Evolutionary conservation across 345 rosid species (phyloP).

Genomic region (Iberis pinnata): DNA sequence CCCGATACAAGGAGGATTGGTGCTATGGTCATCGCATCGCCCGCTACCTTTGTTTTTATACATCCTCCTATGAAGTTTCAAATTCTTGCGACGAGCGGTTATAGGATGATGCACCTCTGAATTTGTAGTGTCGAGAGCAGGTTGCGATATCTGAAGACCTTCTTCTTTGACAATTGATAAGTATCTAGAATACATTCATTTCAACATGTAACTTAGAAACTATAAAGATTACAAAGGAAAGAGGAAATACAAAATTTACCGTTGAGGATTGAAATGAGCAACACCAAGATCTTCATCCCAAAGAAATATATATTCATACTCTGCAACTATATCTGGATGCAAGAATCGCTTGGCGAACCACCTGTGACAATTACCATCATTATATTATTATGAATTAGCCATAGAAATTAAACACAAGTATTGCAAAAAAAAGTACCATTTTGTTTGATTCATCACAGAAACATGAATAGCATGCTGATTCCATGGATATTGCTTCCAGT

Average conservation of each 20-base stretch:
- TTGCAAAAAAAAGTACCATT: conserved; percentile 46
- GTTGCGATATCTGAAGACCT: conserved; percentile 89
- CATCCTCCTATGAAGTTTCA: conserved; percentile 63
- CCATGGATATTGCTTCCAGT: conserved; percentile 70
- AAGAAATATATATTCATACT: conserved; percentile 72
- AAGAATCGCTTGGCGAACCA: conserved; percentile 96
- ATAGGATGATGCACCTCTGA: conserved; percentile 71
- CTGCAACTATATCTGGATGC: conserved; percentile 79
- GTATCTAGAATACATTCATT: conserved; percentile 38
- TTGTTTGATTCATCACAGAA: conserved; percentile 74
- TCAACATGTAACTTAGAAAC: neutral
- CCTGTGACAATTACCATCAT: conserved; percentile 39
- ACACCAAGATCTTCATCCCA: conserved; percentile 98
- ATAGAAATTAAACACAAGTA: neutral
- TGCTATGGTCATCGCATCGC: conserved; percentile 60
- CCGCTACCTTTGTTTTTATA: conserved; percentile 75
- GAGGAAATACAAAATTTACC: conserved; percentile 46
- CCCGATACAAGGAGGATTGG: conserved; percentile 90
- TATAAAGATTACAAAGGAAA: neutral
- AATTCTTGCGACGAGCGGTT: conserved; percentile 52
- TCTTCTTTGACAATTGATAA: conserved; percentile 57
- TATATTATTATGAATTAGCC: neutral
- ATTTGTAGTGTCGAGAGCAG: conserved; percentile 76
- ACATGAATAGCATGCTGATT: conserved; percentile 54
- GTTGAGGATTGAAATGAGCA: conserved; percentile 56